Conservation (phyloP, 2,329 filamentous ascomycete genomes). For the Cylindrodendrum hubeiense region DNA sequence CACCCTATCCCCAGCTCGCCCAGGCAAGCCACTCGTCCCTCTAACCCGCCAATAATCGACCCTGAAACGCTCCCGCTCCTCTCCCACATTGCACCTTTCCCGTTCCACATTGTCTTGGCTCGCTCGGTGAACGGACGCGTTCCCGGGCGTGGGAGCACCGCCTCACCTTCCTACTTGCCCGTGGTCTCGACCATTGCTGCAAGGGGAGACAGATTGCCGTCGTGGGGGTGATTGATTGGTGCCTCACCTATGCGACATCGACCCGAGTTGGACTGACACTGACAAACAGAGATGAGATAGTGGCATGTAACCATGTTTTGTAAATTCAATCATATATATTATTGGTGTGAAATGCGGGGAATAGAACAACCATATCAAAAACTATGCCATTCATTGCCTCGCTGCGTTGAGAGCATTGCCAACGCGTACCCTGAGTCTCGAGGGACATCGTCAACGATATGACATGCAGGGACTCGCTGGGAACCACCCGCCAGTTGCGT, state of each 20-base stretch:
- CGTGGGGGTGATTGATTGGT: background rate
- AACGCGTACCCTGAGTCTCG: background rate
- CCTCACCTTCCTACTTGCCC: background rate
- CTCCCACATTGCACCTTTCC: background rate
- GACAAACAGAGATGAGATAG: background rate
- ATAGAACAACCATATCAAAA: slow-evolving; percentile 1
- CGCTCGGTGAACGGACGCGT: background rate
- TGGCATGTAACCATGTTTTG: background rate
- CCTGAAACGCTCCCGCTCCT: too few relatives aligned
- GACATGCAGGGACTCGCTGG: background rate
- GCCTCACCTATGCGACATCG: background rate
- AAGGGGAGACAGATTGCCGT: background rate
- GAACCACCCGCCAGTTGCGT: slow-evolving; percentile 1
- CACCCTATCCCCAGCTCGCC: background rate
- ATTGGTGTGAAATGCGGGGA: slow-evolving; percentile 11
- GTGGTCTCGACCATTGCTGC: too few relatives aligned
- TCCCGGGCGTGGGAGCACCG: background rate
- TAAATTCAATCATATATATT: background rate
- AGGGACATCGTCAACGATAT: background rate
- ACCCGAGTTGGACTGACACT: background rate
- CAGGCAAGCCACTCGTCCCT: background rate
- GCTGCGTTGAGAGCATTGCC: background rate
- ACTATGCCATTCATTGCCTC: background rate
- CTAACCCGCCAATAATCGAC: background rate
- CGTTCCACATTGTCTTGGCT: background rate